Percentiles rank a stretch among this genome's conserved stretches.
phyloP scores from a whole-genome alignment of 345 rosid species.

The Boechera retrofracta region DNA sequence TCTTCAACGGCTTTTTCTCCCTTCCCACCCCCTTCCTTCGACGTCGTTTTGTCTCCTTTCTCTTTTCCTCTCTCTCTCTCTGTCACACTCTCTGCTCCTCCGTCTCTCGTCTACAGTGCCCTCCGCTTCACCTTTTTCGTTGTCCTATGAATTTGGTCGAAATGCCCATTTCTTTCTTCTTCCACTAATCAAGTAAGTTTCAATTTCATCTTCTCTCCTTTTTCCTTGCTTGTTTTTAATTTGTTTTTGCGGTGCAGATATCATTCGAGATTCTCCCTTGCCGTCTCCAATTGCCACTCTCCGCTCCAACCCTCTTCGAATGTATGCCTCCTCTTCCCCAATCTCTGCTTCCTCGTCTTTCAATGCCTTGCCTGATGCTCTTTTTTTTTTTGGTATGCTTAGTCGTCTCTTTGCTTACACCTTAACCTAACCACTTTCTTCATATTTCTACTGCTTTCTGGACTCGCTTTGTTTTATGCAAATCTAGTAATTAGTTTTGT shows the following conservation, averaged over 20 bases:
- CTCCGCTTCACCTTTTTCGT: conserved; percentile 29
- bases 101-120: conserved; percentile 39
- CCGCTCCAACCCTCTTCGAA: conserved; percentile 29
- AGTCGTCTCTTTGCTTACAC: not conserved
- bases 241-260: conserved; percentile 22
- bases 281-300: conserved; percentile 35
- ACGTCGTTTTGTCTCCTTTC: conserved; percentile 48
- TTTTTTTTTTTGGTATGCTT: not conserved
- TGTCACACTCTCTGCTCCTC: not conserved
- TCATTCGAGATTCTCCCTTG: conserved; percentile 27
- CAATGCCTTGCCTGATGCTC: not conserved
- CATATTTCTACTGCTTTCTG: conserved; percentile 17
- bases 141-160: conserved; percentile 25
- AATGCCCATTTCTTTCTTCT: conserved; percentile 9
- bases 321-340: conserved; percentile 28
- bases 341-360: not conserved
- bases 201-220: conserved; percentile 11
- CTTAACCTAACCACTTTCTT: conserved; percentile 5
- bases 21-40: conserved; percentile 36
- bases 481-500: conserved; percentile 11
- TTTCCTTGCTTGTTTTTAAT: not conserved
- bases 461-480: conserved; percentile 27
- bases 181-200: conserved; percentile 9
- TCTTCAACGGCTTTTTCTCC: conserved; percentile 49
- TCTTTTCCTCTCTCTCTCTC: not conserved